A percentile compares a stretch with the other conserved stretches of the same genome.
phyloP scores from a whole-genome alignment of 306 rosid species.

The Cucumis melo region DNA sequence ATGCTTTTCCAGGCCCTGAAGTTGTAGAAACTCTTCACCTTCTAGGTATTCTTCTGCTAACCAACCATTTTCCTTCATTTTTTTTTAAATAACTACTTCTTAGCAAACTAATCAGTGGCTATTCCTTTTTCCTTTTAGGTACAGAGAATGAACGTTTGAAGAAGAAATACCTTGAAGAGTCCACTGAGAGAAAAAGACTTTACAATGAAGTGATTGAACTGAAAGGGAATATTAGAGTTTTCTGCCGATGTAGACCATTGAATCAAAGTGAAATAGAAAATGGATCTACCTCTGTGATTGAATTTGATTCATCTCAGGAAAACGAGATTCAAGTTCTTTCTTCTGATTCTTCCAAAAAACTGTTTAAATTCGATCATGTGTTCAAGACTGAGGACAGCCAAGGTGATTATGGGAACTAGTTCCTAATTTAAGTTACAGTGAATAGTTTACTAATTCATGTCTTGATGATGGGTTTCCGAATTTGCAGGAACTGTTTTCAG shows the following conservation, averaged over 20 bases:
- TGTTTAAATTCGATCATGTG: conserved; percentile 73
- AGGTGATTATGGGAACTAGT: conserved; percentile 32
- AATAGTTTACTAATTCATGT: background rate
- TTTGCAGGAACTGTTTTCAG: conserved; percentile 66
- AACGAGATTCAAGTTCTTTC: conserved; percentile 68
- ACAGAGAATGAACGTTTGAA: conserved; percentile 56
- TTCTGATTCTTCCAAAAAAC: conserved; percentile 86
- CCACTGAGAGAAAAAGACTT: conserved; percentile 58
- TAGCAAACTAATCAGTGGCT: conserved; percentile 4
- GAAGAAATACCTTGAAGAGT: conserved; percentile 59
- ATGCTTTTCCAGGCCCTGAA: conserved; percentile 51
- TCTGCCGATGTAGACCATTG: conserved; percentile 92
- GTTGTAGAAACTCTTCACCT: conserved; percentile 44
- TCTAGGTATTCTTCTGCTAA: conserved; percentile 32
- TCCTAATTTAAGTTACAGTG: background rate
- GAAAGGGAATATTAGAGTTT: conserved; percentile 85
- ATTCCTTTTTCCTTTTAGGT: conserved; percentile 32
- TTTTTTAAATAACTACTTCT: background rate
- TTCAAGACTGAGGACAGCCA: conserved; percentile 74
- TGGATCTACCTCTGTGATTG: conserved; percentile 45
- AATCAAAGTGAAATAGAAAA: conserved; percentile 41
- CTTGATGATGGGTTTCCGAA: background rate
- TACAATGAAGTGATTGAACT: conserved; percentile 89
- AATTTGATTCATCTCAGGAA: conserved; percentile 55
- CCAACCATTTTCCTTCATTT: background rate